These are phyloP conservation scores for Apiospora saccharicola DNA, from an alignment of 2,329 filamentous ascomycete species.

Conservation along the genomic window DNA sequence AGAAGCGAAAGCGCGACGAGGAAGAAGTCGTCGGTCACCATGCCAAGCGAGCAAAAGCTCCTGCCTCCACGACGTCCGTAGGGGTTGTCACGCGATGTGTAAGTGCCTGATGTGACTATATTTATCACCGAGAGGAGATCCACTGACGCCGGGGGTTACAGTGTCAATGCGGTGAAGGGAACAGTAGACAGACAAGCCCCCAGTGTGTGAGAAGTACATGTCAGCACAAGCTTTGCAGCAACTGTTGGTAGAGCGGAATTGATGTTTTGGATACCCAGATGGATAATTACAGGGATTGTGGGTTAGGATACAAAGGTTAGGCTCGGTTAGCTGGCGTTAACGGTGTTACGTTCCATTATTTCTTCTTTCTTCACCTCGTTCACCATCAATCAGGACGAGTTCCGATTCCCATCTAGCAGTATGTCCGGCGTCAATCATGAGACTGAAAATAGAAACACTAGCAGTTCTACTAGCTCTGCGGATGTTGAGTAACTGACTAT, in stretches of 20 bases:
- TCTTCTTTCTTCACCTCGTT: not conserved
- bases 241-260: constrained; percentile 14
- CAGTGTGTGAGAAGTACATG: constrained; percentile 24
- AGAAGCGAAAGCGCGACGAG: constrained; percentile 26
- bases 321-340: not conserved
- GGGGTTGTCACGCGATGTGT: constrained; percentile 25
- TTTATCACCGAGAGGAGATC: not conserved
- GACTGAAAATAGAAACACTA: constrained; percentile 11
- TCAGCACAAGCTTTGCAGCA: constrained; percentile 26
- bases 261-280: not conserved
- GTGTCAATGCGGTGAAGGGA: constrained; percentile 36
- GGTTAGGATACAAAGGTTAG: not conserved
- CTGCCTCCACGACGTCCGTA: not conserved
- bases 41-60: constrained; percentile 18
- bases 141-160: constrained; percentile 23
- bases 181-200: constrained; percentile 25
- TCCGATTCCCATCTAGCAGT: not conserved
- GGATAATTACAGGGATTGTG: not conserved
- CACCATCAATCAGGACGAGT: not conserved
- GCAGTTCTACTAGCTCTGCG: not conserved
- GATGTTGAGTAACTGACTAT: constrained; percentile 12
- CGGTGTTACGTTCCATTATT: constrained; percentile 17
- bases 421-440: not conserved
- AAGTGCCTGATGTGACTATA: constrained; percentile 24
- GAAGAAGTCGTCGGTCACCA: constrained; percentile 17